Evolutionary conservation across 2,329 filamentous ascomycete species (phyloP), one percentile per base, ranked within the genome.

Genomic region (Claviceps humidiphila): DNA sequence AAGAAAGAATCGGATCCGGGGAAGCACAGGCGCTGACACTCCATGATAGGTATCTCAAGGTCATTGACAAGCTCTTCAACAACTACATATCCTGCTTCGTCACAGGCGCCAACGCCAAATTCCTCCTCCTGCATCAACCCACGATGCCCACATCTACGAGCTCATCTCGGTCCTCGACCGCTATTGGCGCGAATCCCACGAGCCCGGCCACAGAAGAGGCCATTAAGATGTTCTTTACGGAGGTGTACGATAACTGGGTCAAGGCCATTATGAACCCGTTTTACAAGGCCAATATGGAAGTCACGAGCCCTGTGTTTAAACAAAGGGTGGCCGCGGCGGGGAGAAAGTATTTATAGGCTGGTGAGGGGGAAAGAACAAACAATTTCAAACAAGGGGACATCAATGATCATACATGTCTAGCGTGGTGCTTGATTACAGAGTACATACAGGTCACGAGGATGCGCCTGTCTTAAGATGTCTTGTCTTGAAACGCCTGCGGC

Each of bases 251-350:
- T 71, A 89, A 84, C 59, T 98, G 91, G 84, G 81, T 95, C 58
- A 98, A 98, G 76, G 87, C 90, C 13, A 82, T 90, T 53, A 97
- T 98, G 93, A 97, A 82, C 64, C 93, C 93, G 0, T 98, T 98
- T 67, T 97, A 96, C 72, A 77, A 78, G 51, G 81, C 85, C 52
- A 91, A 95, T 58, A 86, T 86, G 76, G 84, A 87, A 60, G 83
- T 98, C 50, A 82, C 77, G 64, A 97, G 90, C 68, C 86, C 89
- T 0, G 79, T 96, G 1, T 98, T 98, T 66, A 78, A 87, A 58
- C 74, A 80, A 52, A 80, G 87, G 62, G 89, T 98, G 20, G 82
- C 81, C 1, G 88, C 88, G 2, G 91, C 91, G 0, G 93, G 89
- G 59, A 89, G 88, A 71, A 98, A 97, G 69, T 96, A 93, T 71